These are phyloP conservation scores for Fusarium chlamydosporum DNA, from an alignment of 2,329 filamentous ascomycete genomes.

Conservation along the genomic window DNA sequence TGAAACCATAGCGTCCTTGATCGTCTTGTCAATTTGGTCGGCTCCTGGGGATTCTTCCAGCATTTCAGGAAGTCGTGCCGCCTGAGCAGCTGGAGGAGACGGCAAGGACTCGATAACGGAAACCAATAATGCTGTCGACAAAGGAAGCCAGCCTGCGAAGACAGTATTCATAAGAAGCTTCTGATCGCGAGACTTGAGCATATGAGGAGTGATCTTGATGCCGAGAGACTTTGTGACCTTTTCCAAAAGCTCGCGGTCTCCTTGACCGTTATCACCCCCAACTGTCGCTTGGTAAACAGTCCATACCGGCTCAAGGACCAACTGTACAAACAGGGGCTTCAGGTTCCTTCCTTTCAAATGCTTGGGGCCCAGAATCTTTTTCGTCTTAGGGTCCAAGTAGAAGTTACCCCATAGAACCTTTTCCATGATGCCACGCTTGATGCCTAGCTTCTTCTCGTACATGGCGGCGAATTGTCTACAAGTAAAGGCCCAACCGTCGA, in stretches of 20 bases:
- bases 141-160: constrained; percentile 89
- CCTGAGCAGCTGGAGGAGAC: constrained; percentile 84
- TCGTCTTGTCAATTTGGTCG: constrained; percentile 74
- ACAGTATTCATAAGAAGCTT: constrained; percentile 86
- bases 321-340: constrained; percentile 97
- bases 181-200: constrained; percentile 86
- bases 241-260: constrained; percentile 84
- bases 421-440: constrained; percentile 88
- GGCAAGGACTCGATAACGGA: constrained; percentile 95
- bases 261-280: constrained; percentile 84
- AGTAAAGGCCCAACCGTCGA: constrained; percentile 99
- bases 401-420: constrained; percentile 98
- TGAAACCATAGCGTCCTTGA: constrained; percentile 85
- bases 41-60: constrained; percentile 85
- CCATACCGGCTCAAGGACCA: constrained; percentile 97
- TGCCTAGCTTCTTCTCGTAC: constrained; percentile 97
- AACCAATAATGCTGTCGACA: constrained; percentile 92
- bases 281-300: constrained; percentile 93
- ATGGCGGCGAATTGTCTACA: constrained; percentile 92
- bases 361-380: constrained; percentile 89
- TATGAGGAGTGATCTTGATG: constrained; percentile 85
- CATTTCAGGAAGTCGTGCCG: constrained; percentile 81
- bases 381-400: constrained; percentile 96
- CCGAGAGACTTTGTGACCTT: constrained; percentile 95
- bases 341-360: constrained; percentile 92